These are phyloP conservation scores for Chrysophaeum taylorii DNA, from an alignment of 352 stramenopile species.

Conservation along the genomic window DNA sequence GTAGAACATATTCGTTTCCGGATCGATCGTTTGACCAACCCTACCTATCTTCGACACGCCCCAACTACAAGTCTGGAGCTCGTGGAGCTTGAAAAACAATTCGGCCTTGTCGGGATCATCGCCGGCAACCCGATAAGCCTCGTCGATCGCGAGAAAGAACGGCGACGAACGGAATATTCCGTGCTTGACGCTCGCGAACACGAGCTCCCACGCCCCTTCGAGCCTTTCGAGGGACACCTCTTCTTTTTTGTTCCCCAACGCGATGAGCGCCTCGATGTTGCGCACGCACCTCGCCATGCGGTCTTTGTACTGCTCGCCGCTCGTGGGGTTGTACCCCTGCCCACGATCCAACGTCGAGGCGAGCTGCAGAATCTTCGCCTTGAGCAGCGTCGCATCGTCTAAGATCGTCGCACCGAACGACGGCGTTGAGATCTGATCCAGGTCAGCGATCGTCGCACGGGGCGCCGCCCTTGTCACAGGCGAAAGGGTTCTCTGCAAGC, in stretches of 20 bases:
- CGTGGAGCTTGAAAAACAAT: constrained; percentile 68
- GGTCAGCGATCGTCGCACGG: too few relatives aligned
- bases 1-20: constrained; percentile 32
- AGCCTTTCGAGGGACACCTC: not conserved
- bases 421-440: too few relatives aligned
- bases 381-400: constrained; percentile 22
- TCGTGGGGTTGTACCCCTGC: constrained; percentile 57
- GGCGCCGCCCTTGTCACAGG: too few relatives aligned
- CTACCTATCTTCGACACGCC: constrained; percentile 56
- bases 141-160: constrained; percentile 52
- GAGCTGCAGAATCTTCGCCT: constrained; percentile 48
- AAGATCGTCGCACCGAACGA: not conserved
- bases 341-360: constrained; percentile 50
- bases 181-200: constrained; percentile 53
- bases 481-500: too few relatives aligned
- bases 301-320: constrained; percentile 45
- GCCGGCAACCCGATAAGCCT: constrained; percentile 45
- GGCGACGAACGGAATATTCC: constrained; percentile 53
- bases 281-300: constrained; percentile 38
- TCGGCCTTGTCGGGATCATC: constrained; percentile 43
- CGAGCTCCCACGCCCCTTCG: constrained; percentile 26
- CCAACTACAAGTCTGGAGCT: constrained; percentile 63
- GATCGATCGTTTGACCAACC: constrained; percentile 54
- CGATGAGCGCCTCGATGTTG: constrained; percentile 42
- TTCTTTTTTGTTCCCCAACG: not conserved